Percentiles rank a stretch among this genome's conserved stretches.
phyloP scores from a whole-genome alignment of 2,329 filamentous ascomycete genomes.

The Penicillium capsulatum region DNA sequence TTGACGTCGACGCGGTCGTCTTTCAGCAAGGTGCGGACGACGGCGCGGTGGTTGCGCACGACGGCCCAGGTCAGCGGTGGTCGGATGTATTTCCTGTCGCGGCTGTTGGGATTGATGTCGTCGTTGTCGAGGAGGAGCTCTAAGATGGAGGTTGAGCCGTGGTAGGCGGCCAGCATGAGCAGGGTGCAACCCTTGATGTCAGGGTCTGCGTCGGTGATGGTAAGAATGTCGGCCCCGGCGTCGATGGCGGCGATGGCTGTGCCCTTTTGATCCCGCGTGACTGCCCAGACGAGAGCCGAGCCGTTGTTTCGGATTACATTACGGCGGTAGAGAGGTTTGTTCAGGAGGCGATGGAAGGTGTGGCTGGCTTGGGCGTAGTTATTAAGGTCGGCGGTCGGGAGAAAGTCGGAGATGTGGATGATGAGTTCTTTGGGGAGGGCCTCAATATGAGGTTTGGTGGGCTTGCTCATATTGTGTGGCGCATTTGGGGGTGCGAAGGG shows the following conservation, averaged over 20 bases:
- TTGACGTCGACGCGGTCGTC: conserved; percentile 19
- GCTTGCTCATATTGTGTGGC: not conserved
- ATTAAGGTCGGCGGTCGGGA: conserved; percentile 14
- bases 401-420: conserved; percentile 13
- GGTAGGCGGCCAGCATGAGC: conserved; percentile 16
- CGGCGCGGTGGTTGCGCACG: conserved; percentile 7
- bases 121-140: conserved; percentile 10
- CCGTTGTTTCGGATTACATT: conserved; percentile 6
- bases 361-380: conserved; percentile 13
- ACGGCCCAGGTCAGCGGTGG: conserved; percentile 21
- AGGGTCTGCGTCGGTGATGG: conserved; percentile 8
- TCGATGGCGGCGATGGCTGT: conserved; percentile 13
- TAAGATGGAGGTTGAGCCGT: conserved; percentile 11
- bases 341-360: conserved; percentile 13
- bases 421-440: conserved; percentile 16
- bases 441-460: conserved; percentile 1
- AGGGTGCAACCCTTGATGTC: conserved; percentile 17
- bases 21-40: conserved; percentile 14
- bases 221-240: conserved; percentile 16
- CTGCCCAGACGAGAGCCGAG: conserved; percentile 22
- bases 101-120: conserved; percentile 17
- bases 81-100: conserved; percentile 17
- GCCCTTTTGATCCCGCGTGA: conserved; percentile 6
- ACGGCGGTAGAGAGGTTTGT: conserved; percentile 15
- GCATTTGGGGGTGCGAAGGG: no score